Base-by-base conservation (phyloP, 805 yeast genomes). In the Ogataea methanolica region DNA sequence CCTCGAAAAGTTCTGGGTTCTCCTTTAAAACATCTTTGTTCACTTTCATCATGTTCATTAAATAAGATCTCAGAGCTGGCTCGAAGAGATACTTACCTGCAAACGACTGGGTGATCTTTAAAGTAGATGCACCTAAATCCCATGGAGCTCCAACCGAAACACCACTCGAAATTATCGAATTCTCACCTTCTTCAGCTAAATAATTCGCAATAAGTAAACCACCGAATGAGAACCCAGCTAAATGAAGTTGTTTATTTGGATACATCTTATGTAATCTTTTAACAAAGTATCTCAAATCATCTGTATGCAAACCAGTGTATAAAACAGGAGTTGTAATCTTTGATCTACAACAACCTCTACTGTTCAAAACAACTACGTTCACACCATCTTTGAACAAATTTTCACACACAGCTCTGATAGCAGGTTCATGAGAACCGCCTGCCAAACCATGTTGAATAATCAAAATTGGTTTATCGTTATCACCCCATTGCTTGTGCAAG, bases 381-480 rank as follows among this genome's bases (percentile, higher is more conserved):
- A 60, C 81, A 73, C 52, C 69, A 57, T 46, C 68, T 1, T 62
- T 56, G 33, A 75, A 71, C 42, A 83, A 64, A 19, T 67, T 63
- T 41, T 69, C 67, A 35, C 79, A 65, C 36, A 81, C 67, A 8
- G 84, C 75, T 52, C 89, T 73, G 41, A 85, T 77, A 48, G 82
- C 82, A 19, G 87, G 80, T 61, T 86, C 94, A 56, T 82, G 86
- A 15, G 88, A 81, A 1, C 95, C 95, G 49, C 94, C 92, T 26
- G 87, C 84, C 36, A 86, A 70, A 2, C 94, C 95, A 58, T 86
- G 92, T 42, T 76, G 65, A 8, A 84, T 78, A 33, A 86, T 68
- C 19, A 82, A 71, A 42, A 86, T 68, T 4, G 91, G 91, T 50
- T 71, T 73, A 9, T 69, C 61, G 47, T 73, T 73, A 2, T 60